Evolutionary conservation across 2,329 filamentous ascomycete genomes (phyloP), one percentile per base, ranked within the genome.

Genomic region (Coccinonectria pachysandricola): DNA sequence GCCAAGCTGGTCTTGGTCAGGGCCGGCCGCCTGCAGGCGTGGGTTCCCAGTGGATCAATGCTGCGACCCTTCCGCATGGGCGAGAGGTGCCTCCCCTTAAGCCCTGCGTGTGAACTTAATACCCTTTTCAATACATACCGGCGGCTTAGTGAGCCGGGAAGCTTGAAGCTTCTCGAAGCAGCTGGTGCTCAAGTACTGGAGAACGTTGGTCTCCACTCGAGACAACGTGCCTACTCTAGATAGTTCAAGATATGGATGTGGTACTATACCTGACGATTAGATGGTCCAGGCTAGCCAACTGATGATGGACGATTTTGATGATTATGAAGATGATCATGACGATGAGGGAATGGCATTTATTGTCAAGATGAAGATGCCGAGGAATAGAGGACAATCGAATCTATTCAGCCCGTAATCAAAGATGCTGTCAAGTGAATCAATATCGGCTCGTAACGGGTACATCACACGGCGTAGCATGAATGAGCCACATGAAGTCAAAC

Each of bases 381-480:
- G 48, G 52, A 46, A 52, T 67, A 67, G 65, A 65, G 31, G 62
- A 59, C 63, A 45, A 42, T 65, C 63, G 65, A 68, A 67, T 65
- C 62, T 65, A 65, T 58, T 51, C 54, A 53, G 12, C 13, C 10
- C 13, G 23, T 28, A 23, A 32, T 13, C 17, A 9, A 28, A 20
- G 7, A 13, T 14, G n/a, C n/a, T n/a, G n/a, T n/a, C n/a, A 20
- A 27, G 15, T 24, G 8, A 27, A 25, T 19, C n/a, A n/a, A n/a
- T n/a, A n/a, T n/a, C n/a, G n/a, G n/a, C n/a, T n/a, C n/a, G n/a
- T n/a, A n/a, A n/a, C n/a, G n/a, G n/a, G n/a, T n/a, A n/a, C n/a
- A n/a, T n/a, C n/a, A n/a, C n/a, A n/a, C n/a, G n/a, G n/a, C n/a
- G n/a, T n/a, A n/a, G n/a, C n/a, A n/a, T n/a, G n/a, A n/a, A n/a